Evolutionary conservation across 768 basidiomycete species (phyloP).

Genomic region (Scleroderma citrinum): DNA sequence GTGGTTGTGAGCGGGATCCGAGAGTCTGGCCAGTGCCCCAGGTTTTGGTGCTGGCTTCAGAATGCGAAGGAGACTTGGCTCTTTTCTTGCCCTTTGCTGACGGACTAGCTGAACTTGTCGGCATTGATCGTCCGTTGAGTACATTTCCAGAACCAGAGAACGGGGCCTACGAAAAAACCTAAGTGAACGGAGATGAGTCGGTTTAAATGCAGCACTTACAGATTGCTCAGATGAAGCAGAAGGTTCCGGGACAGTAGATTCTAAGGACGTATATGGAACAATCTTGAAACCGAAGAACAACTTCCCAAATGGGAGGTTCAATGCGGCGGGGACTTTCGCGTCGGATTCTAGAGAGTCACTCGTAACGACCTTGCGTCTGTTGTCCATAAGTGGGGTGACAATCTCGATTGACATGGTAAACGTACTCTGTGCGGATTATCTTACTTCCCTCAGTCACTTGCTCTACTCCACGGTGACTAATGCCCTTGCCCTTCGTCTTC

Average conservation of each 20-base stretch:
- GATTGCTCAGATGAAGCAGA: constrained; percentile 25
- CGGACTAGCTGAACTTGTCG: constrained; percentile 16
- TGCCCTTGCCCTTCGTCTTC: constrained; percentile 93
- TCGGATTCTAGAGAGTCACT: constrained; percentile 71
- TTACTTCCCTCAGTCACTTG: constrained; percentile 75
- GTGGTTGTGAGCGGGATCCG: constrained; percentile 28
- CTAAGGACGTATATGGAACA: constrained; percentile 56
- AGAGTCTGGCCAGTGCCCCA: constrained; percentile 48
- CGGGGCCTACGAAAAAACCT: constrained; percentile 26
- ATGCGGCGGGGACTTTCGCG: constrained; percentile 78
- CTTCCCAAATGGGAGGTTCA: constrained; percentile 88
- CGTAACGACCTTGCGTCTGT: constrained; percentile 79
- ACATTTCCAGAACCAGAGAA: constrained; percentile 68
- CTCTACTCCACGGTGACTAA: constrained; percentile 77
- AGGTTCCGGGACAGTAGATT: constrained; percentile 20
- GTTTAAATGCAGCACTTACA: constrained; percentile 16
- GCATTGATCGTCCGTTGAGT: constrained; percentile 48
- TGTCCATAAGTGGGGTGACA: constrained; percentile 29
- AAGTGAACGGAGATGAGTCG: neutral
- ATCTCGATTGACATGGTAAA: constrained; percentile 8
- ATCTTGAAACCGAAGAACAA: constrained; percentile 96
- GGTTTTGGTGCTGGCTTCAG: constrained; percentile 30
- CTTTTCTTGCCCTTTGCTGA: constrained; percentile 50
- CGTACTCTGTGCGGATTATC: constrained; percentile 88
- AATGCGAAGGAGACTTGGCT: constrained; percentile 29